Conservation (phyloP, 345 rosid genomes). For the Lagerstroemia speciosa region DNA sequence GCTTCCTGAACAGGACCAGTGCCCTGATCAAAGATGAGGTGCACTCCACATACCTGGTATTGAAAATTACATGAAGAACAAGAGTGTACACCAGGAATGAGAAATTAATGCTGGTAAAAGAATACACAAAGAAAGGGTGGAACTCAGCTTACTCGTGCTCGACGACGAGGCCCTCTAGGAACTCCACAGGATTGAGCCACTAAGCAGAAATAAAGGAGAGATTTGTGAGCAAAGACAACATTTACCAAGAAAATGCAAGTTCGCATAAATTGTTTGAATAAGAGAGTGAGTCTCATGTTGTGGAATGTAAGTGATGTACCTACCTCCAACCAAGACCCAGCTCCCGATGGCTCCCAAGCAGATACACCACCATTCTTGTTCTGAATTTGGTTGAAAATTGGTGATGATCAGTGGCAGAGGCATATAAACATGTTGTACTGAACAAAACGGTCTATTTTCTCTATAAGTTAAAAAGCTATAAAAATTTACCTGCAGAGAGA, state of each 20-base stretch:
- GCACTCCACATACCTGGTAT: conserved; percentile 34
- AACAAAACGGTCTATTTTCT: not conserved
- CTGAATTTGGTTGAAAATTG: conserved; percentile 17
- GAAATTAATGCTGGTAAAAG: not conserved
- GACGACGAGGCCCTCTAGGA: conserved; percentile 34
- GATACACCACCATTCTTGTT: conserved; percentile 46
- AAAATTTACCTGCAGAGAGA: conserved; percentile 45
- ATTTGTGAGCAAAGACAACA: not conserved
- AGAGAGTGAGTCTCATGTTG: not conserved
- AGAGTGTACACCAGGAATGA: not conserved
- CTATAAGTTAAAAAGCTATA: not conserved
- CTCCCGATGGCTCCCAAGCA: conserved; percentile 58
- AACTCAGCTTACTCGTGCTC: conserved; percentile 24
- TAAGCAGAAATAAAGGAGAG: conserved; percentile 5
- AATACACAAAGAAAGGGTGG: not conserved
- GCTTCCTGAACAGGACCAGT: conserved; percentile 30
- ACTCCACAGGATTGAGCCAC: conserved; percentile 54
- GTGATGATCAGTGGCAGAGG: not conserved
- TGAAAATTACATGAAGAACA: not conserved
- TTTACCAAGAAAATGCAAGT: not conserved
- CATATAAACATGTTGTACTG: not conserved
- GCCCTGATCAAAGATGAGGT: conserved; percentile 40
- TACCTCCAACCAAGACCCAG: conserved; percentile 42
- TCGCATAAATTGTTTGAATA: not conserved
- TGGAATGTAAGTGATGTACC: conserved; percentile 15